A percentile compares a stretch with the other conserved stretches of the same genome.
These are phyloP conservation scores for Rhypophila decipiens DNA, from an alignment of 495 filamentous ascomycete species.

Conservation along the genomic window DNA sequence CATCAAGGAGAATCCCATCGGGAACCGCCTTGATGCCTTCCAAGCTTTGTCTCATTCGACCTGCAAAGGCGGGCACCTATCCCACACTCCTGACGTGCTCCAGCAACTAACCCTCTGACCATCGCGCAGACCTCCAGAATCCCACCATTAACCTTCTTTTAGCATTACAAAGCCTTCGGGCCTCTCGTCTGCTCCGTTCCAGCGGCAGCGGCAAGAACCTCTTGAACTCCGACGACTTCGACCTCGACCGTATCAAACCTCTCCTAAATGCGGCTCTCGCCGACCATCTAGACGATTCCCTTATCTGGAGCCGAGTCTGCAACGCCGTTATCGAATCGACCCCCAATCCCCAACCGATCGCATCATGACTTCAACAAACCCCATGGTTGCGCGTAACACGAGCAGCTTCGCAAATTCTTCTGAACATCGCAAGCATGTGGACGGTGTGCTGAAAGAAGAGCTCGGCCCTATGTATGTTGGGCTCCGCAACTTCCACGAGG, in stretches of 20 bases:
- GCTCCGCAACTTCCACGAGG: constrained; percentile 28
- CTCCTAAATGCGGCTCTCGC: constrained; percentile 25
- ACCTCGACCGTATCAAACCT: constrained; percentile 27
- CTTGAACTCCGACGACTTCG: constrained; percentile 26
- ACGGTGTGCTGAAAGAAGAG: constrained; percentile 34
- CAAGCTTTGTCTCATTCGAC: constrained; percentile 23
- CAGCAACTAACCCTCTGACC: constrained; percentile 20
- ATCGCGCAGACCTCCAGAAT: constrained; percentile 14
- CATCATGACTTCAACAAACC: constrained; percentile 32
- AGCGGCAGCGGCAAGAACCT: constrained; percentile 13
- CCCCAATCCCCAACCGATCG: constrained; percentile 27
- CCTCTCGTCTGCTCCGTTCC: constrained; percentile 19
- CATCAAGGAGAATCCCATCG: constrained; percentile 29
- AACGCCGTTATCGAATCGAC: constrained; percentile 26
- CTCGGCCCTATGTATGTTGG: constrained; percentile 32
- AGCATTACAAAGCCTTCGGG: constrained; percentile 21
- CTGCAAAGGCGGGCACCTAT: constrained; percentile 14
- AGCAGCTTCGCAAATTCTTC: constrained; percentile 38
- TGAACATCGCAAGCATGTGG: constrained; percentile 35
- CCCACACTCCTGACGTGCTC: constrained; percentile 18
- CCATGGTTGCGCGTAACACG: constrained; percentile 35
- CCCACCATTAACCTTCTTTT: constrained; percentile 12
- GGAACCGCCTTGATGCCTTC: constrained; percentile 28
- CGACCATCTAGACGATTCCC: constrained; percentile 13
- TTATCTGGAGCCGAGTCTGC: constrained; percentile 29